These are phyloP conservation scores for Trichoderma citrinoviride DNA, from an alignment of 2,329 filamentous ascomycete species.

Conservation along the genomic window DNA sequence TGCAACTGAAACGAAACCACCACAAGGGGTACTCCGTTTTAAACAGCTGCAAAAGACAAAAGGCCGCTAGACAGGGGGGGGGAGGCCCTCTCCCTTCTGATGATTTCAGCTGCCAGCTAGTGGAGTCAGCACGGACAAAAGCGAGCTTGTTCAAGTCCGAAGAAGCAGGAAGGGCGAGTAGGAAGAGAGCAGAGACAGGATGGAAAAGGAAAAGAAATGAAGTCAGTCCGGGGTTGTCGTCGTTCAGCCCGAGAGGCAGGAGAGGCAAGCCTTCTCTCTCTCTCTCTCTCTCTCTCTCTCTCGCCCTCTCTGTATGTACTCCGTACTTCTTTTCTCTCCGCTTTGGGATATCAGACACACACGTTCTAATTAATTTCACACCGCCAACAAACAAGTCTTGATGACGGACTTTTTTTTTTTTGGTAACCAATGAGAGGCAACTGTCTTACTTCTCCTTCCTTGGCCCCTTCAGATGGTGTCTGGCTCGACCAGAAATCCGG, in stretches of 20 bases:
- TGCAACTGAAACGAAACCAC: background rate
- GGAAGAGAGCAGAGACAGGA: background rate
- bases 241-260: background rate
- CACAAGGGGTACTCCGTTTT: conserved; percentile 2
- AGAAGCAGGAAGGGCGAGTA: background rate
- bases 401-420: background rate
- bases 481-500: background rate
- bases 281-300: too few relatives aligned
- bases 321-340: background rate
- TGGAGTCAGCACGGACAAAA: background rate
- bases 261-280: too few relatives aligned
- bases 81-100: background rate
- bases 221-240: background rate
- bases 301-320: too few relatives aligned
- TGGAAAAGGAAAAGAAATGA: background rate
- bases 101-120: background rate
- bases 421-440: conserved; percentile 16
- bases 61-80: background rate
- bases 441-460: background rate
- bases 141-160: background rate
- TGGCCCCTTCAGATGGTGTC: background rate
- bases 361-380: background rate
- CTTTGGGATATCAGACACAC: background rate
- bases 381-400: background rate
- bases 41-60: background rate